Conservation (phyloP, 1,284 basidiomycete genomes). For the Hemileia vastatrix region DNA sequence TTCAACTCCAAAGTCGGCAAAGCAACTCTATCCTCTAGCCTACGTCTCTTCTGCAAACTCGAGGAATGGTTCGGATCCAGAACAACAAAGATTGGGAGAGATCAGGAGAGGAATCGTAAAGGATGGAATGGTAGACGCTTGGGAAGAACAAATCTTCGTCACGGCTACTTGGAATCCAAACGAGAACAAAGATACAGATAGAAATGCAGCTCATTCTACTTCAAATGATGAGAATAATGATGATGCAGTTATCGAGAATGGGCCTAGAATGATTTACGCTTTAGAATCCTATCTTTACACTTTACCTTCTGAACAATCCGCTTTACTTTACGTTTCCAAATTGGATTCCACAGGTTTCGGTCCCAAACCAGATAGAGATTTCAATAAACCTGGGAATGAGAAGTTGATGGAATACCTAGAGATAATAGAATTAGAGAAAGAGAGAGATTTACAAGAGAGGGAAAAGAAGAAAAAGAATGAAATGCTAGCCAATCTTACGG, state of each 20-base stretch:
- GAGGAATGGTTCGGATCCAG: constrained; percentile 18
- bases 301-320: constrained; percentile 57
- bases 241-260: no score
- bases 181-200: constrained; percentile 8
- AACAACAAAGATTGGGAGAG: background rate
- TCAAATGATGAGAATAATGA: background rate
- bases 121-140: constrained; percentile 22
- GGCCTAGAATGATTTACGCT: no score
- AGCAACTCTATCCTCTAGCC: constrained; percentile 38
- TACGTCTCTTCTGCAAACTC: constrained; percentile 32
- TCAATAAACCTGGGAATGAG: background rate
- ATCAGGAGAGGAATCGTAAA: background rate
- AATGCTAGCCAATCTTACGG: no score
- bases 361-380: constrained; percentile 11
- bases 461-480: no score
- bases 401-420: no score
- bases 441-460: no score
- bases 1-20: constrained; percentile 33
- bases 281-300: constrained; percentile 75
- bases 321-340: constrained; percentile 83
- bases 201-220: background rate
- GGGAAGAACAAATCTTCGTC: constrained; percentile 31
- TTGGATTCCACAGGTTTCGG: constrained; percentile 84
- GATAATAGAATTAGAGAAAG: no score
- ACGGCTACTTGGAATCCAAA: constrained; percentile 28